Conservation (phyloP, 805 yeast species). For the Candida koratica region DNA sequence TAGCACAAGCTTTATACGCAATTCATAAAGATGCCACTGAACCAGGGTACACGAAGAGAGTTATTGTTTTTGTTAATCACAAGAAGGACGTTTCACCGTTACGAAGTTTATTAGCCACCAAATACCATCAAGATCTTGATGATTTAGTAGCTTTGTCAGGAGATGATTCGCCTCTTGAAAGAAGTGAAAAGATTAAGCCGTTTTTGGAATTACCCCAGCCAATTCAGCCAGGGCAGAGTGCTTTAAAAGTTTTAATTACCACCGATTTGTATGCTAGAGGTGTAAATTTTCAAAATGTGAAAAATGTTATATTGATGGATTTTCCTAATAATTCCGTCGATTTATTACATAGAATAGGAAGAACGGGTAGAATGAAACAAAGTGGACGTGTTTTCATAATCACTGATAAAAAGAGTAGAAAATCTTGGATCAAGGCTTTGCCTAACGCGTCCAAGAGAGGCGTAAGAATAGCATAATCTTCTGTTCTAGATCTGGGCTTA, state of each 20-base stretch:
- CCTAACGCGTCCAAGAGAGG: constrained; percentile 51
- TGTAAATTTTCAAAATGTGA: constrained; percentile 73
- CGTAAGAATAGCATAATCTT: constrained; percentile 13
- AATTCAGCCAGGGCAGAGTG: constrained; percentile 28
- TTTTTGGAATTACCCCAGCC: constrained; percentile 61
- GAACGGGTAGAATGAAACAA: constrained; percentile 91
- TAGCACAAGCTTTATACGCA: constrained; percentile 85
- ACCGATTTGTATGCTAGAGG: constrained; percentile 92
- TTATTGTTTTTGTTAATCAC: constrained; percentile 79
- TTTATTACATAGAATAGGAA: constrained; percentile 84
- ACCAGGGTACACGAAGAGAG: constrained; percentile 68
- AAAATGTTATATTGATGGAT: constrained; percentile 80
- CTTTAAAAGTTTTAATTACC: constrained; percentile 64
- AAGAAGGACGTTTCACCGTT: constrained; percentile 59
- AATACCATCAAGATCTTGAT: constrained; percentile 31
- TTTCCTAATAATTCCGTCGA: constrained; percentile 83
- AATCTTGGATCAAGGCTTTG: constrained; percentile 78
- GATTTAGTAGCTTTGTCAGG: constrained; percentile 68
- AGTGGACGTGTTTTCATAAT: constrained; percentile 84
- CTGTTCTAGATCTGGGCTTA: not conserved
- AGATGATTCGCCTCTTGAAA: constrained; percentile 55
- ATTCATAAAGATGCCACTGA: constrained; percentile 83
- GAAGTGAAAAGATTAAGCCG: constrained; percentile 52
- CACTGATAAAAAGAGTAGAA: constrained; percentile 61
- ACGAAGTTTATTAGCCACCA: constrained; percentile 47